These are phyloP conservation scores for Hericium coralloides DNA, from an alignment of 768 basidiomycete species.

Conservation along the genomic window DNA sequence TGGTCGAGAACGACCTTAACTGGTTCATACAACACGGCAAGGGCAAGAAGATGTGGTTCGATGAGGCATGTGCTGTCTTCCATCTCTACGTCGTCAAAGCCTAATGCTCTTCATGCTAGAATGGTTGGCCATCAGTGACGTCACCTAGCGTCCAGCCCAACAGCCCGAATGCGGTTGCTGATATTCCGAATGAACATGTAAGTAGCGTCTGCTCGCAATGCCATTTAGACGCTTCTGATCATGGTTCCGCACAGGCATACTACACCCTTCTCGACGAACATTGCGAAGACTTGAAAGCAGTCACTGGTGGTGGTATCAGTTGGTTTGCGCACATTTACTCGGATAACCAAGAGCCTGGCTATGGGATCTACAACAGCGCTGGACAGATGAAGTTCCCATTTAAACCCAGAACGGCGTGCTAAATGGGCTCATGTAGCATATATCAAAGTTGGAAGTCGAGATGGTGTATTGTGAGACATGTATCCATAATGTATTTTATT, in stretches of 20 bases:
- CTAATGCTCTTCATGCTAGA: slow-evolving; percentile 29
- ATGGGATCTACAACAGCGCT: slow-evolving; percentile 50
- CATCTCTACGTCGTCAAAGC: too few relatives aligned
- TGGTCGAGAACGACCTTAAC: slow-evolving; percentile 47
- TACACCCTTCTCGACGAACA: slow-evolving; percentile 56
- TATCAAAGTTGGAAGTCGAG: too few relatives aligned
- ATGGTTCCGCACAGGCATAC: slow-evolving; percentile 40
- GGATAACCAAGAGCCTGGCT: slow-evolving; percentile 56
- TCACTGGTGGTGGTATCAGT: slow-evolving; percentile 58
- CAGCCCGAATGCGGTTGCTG: slow-evolving; percentile 48
- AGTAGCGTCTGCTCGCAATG: slow-evolving; percentile 8
- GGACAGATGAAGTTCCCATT: slow-evolving; percentile 58
- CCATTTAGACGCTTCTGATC: background rate
- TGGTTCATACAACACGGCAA: slow-evolving; percentile 59
- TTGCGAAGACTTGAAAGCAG: slow-evolving; percentile 54
- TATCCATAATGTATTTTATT: too few relatives aligned
- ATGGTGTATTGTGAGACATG: too few relatives aligned
- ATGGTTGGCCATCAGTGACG: slow-evolving; percentile 69
- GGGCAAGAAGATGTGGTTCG: slow-evolving; percentile 70
- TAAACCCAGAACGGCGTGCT: slow-evolving; percentile 49
- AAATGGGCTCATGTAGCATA: background rate
- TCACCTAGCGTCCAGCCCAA: slow-evolving; percentile 57
- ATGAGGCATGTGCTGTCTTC: slow-evolving; percentile 38
- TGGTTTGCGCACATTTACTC: slow-evolving; percentile 83
- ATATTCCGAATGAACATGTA: slow-evolving; percentile 47